Evolutionary conservation across 805 yeast genomes (phyloP).

Genomic region (Ogataea pini): DNA sequence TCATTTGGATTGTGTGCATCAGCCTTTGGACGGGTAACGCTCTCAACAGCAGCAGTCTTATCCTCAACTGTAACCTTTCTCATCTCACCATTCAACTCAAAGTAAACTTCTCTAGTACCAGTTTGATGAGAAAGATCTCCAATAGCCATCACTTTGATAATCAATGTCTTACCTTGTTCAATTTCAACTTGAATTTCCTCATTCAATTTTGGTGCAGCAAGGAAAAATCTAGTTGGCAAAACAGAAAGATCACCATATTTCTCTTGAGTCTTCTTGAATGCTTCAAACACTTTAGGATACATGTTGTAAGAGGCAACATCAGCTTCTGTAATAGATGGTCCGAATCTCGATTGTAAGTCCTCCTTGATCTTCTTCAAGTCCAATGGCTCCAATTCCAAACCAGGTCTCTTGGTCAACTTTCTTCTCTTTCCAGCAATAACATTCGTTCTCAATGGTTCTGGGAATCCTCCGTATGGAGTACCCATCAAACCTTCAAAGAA

Average conservation of each 20-base stretch:
- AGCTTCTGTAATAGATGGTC: constrained; percentile 69
- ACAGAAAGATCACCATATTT: constrained; percentile 92
- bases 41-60: constrained; percentile 81
- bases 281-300: constrained; percentile 98
- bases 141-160: constrained; percentile 87
- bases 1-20: constrained; percentile 84
- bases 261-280: constrained; percentile 69
- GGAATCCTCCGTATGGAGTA: constrained; percentile 99
- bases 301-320: constrained; percentile 95
- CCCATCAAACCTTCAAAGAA: constrained; percentile 99
- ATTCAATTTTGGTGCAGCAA: constrained; percentile 82
- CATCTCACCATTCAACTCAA: constrained; percentile 97
- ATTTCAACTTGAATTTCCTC: constrained; percentile 88
- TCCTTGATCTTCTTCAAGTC: constrained; percentile 70
- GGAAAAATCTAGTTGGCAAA: constrained; percentile 87
- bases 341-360: constrained; percentile 77
- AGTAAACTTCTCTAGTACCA: constrained; percentile 94
- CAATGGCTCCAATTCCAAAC: constrained; percentile 83
- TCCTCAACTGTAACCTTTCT: constrained; percentile 93
- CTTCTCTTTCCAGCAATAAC: constrained; percentile 89
- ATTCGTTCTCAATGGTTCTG: constrained; percentile 95
- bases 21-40: constrained; percentile 87
- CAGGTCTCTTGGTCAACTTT: constrained; percentile 88
- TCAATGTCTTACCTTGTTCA: constrained; percentile 92
- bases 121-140: constrained; percentile 84